Conservation (phyloP, 257 asterid species). For the Cinchona pubescens region DNA sequence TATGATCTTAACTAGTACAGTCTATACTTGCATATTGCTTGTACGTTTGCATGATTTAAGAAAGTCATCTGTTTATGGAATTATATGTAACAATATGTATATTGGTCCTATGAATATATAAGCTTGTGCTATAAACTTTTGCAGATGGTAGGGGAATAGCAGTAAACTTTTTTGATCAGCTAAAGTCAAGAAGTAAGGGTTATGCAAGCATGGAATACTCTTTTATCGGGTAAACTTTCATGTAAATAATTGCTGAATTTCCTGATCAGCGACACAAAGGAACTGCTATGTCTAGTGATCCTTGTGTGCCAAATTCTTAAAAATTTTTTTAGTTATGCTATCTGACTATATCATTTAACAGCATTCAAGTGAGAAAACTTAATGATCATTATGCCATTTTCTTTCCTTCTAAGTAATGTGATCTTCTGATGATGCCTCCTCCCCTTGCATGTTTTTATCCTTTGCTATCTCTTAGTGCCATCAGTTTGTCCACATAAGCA, state of each 20-base stretch:
- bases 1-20: too few relatives aligned
- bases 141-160: slow-evolving; percentile 99
- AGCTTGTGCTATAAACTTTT: slow-evolving; percentile 13
- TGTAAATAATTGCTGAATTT: not conserved
- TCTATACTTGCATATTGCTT: not conserved
- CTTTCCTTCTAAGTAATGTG: not conserved
- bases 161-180: slow-evolving; percentile 99
- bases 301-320: too few relatives aligned
- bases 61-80: not conserved
- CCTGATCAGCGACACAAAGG: not conserved
- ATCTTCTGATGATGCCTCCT: not conserved
- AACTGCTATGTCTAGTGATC: not conserved
- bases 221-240: slow-evolving; percentile 62
- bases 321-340: not conserved
- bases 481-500: not conserved
- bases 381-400: not conserved
- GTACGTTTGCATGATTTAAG: not conserved
- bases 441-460: not conserved
- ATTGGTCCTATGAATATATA: not conserved
- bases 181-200: slow-evolving; percentile 96
- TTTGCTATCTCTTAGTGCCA: not conserved
- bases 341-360: not conserved
- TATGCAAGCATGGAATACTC: slow-evolving; percentile 99
- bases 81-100: too few relatives aligned
- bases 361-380: not conserved